phyloP scores from a whole-genome alignment of 1,139 yeast genomes.

The Yamadazyma trypodendri region DNA sequence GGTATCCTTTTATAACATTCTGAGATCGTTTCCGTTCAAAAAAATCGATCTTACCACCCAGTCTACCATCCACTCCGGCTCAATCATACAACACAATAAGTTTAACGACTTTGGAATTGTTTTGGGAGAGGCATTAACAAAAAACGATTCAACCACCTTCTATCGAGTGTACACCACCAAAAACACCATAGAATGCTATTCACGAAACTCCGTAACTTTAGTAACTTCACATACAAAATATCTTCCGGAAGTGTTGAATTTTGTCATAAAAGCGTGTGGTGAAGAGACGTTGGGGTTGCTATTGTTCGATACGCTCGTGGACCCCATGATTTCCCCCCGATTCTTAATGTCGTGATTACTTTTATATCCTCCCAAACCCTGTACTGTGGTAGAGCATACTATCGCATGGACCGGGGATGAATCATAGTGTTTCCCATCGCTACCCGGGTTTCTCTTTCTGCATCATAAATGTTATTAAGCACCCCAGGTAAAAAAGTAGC shows the following conservation, averaged over 20 bases:
- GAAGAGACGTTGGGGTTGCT: constrained; percentile 8
- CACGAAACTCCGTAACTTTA: constrained; percentile 9
- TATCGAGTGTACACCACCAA: constrained; percentile 16
- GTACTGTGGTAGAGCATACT: too few species aligned
- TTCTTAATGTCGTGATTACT: background rate
- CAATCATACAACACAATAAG: constrained; percentile 17
- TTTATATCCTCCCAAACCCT: constrained; percentile 21
- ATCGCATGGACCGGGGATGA: too few species aligned
- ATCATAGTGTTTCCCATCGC: too few species aligned
- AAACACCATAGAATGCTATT: constrained; percentile 15
- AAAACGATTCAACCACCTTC: constrained; percentile 4
- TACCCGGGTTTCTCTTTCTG: too few species aligned
- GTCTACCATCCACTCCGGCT: constrained; percentile 11
- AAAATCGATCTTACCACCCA: background rate
- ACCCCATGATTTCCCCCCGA: background rate
- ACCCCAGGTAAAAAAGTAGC: too few species aligned
- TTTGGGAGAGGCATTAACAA: constrained; percentile 11
- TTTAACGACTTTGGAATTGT: constrained; percentile 17
- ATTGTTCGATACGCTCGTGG: background rate
- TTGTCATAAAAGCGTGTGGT: constrained; percentile 13
- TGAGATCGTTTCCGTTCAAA: constrained; percentile 4
- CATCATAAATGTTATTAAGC: too few species aligned
- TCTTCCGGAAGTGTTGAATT: constrained; percentile 6
- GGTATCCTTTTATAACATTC: constrained; percentile 11
- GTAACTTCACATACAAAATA: constrained; percentile 5